A percentile compares a stretch with the other conserved stretches of the same genome.
phyloP scores from a whole-genome alignment of 1,284 basidiomycete genomes.

The Fomitopsis betulina region DNA sequence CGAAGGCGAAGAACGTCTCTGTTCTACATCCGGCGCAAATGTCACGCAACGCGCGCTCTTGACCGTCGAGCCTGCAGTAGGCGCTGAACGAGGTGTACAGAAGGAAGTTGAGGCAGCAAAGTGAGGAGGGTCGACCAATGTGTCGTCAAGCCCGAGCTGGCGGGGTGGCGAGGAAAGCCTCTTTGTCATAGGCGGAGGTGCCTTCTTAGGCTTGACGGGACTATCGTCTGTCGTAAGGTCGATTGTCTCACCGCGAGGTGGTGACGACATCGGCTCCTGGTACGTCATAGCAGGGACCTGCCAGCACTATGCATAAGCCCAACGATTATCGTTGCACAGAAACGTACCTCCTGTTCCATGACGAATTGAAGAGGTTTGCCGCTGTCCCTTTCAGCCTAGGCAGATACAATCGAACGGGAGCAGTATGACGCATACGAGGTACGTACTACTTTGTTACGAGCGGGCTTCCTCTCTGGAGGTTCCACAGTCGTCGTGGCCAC shows the following conservation, averaged over 20 bases:
- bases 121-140: neutral
- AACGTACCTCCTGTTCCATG: neutral
- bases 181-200: no score
- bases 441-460: neutral
- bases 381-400: neutral
- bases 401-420: neutral
- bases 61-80: neutral
- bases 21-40: conserved; percentile 3
- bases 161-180: no score
- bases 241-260: conserved; percentile 8
- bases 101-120: conserved; percentile 2
- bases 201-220: neutral
- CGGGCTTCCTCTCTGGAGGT: neutral
- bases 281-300: neutral
- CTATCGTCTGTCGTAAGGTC: conserved; percentile 18
- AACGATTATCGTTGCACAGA: neutral
- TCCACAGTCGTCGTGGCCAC: neutral
- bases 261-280: neutral
- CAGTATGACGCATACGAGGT: neutral
- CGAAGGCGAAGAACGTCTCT: neutral
- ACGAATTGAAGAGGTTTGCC: neutral
- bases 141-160: neutral
- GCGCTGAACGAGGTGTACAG: neutral
- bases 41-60: conserved; percentile 5
- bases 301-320: neutral